Percentiles rank a stretch among this genome's conserved stretches.
Evolutionary conservation across 331 rosid genomes (phyloP).

Genomic region (Cydonia oblonga): DNA sequence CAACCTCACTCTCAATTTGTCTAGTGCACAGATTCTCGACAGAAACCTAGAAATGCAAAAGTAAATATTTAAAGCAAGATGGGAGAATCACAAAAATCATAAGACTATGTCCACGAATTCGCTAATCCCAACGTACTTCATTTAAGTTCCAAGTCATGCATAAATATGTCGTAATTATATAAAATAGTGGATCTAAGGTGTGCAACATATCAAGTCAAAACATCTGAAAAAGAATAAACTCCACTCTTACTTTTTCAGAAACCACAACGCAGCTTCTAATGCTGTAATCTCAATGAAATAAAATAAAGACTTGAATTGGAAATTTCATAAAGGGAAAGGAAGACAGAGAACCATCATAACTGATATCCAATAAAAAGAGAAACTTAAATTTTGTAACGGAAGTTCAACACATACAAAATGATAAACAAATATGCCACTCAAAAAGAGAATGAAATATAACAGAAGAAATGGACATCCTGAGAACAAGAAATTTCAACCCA

Average conservation of each 20-base stretch:
- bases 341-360: neutral
- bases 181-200: neutral
- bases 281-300: neutral
- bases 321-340: neutral
- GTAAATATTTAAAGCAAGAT: neutral
- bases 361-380: neutral
- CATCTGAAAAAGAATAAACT: neutral
- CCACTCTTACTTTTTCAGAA: neutral
- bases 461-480: neutral
- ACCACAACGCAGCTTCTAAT: neutral
- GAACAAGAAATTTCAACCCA: neutral
- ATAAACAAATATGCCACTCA: neutral
- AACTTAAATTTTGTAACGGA: neutral
- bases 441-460: neutral
- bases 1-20: slow-evolving; percentile 70
- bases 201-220: neutral
- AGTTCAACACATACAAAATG: neutral
- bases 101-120: neutral
- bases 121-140: neutral
- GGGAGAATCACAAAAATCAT: neutral
- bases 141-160: neutral
- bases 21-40: slow-evolving; percentile 58
- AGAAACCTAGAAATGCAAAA: slow-evolving; percentile 39
- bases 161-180: neutral
- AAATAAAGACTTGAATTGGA: neutral